Evolutionary conservation across 2,329 filamentous ascomycete species (phyloP).

Genomic region (Coleophoma cylindrospora): DNA sequence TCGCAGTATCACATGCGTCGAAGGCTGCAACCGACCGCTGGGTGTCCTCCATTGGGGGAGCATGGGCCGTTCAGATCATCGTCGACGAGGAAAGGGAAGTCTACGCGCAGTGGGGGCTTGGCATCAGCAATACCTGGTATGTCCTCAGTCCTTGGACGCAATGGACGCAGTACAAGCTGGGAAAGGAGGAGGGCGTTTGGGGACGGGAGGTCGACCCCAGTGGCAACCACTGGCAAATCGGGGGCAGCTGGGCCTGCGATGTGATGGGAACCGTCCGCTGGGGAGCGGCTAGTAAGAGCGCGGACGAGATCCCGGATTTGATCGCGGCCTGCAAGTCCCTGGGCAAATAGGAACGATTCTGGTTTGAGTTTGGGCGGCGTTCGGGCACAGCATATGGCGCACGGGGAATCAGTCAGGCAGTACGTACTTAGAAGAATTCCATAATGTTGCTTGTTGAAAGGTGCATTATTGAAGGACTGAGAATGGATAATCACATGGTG

Average conservation of each 20-base stretch:
- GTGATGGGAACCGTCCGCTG: conserved; percentile 40
- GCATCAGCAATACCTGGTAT: conserved; percentile 56
- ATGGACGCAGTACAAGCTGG: conserved; percentile 51
- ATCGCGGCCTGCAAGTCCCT: conserved; percentile 36
- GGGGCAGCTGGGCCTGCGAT: conserved; percentile 45
- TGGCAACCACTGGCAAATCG: conserved; percentile 64
- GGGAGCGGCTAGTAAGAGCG: conserved; percentile 41
- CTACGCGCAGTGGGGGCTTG: conserved; percentile 65
- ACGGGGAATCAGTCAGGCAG: no score
- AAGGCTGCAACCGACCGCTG: conserved; percentile 49
- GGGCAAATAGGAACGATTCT: conserved; percentile 2
- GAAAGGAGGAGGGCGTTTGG: conserved; percentile 57
- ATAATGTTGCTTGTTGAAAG: no score
- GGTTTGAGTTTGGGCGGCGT: no score
- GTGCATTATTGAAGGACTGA: no score
- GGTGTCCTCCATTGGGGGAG: conserved; percentile 21
- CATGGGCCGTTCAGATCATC: conserved; percentile 49
- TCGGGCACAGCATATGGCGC: no score
- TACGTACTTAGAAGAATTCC: no score
- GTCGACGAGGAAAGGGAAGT: conserved; percentile 56
- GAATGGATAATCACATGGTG: no score
- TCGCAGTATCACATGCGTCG: conserved; percentile 58
- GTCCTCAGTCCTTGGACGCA: conserved; percentile 54
- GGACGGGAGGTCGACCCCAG: conserved; percentile 58
- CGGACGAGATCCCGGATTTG: conserved; percentile 51